Base-by-base conservation (phyloP, 352 stramenopile genomes). In the Plasmopara halstedii region DNA sequence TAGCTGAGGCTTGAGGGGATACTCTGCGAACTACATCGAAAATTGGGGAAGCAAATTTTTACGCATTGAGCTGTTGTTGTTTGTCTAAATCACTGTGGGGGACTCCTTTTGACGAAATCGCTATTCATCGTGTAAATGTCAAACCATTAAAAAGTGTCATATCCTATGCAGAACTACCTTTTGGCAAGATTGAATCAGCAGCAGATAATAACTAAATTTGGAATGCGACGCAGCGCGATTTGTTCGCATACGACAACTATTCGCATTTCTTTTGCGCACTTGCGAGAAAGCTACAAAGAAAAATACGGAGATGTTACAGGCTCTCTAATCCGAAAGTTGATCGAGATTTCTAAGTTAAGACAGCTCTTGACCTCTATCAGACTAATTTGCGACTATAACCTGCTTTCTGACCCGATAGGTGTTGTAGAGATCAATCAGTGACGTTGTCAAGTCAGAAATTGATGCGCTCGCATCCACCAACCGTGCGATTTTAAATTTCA, bases 121-220 rank as follows among this genome's bases (percentile, higher is more conserved):
- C 46, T 8, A 50, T 20, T 1, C 59, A 58, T 3, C 25, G 45
- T 14, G 39, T 85, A 15, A 35, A 8, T 7, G 32, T 61, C 5
- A 44, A 58, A 18, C 36, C 53, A 7, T 61, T 80, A 27, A 58
- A 59, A 19, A 46, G 23, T 19, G 40, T 81, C 6, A 40, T 66
- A 35, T 49, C 1, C 17, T 42, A 33, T 50, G 46, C 37, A 19
- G 38, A 35, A 19, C 14, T 66, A n/a, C n/a, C n/a, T 29, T 13
- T 21, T 44, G 2, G 47, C 47, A 18, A 42, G 13, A 11, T 36
- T 88, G 42, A 88, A 88, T 45, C 63, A 63, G 7, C 69, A 92
- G 32, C 75, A 88, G 35, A 25, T 73, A 2, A 58, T 92, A 40
- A 92, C 80, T 15, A 52, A 52, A 15, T 91, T 83, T 25, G 7